Evolutionary conservation across 306 rosid genomes (phyloP).

Genomic region (Abrus pulchellus): DNA sequence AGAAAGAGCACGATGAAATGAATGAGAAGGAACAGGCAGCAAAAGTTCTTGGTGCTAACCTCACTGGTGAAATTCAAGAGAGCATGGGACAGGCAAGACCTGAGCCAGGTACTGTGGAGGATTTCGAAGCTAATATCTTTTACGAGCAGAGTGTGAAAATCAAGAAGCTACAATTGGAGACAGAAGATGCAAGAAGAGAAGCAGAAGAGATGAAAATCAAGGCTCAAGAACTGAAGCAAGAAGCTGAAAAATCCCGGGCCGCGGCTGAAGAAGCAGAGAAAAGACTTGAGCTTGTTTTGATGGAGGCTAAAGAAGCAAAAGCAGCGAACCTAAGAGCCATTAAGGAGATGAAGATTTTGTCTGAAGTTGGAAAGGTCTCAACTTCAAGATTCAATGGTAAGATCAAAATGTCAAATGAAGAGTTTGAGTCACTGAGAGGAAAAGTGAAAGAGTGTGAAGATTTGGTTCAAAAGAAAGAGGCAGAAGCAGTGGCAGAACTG

Average conservation of each 20-base stretch:
- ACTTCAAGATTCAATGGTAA: slow-evolving; percentile 47
- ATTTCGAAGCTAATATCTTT: slow-evolving; percentile 29
- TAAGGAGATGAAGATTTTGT: slow-evolving; percentile 58
- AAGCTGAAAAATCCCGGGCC: slow-evolving; percentile 54
- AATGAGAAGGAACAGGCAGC: slow-evolving; percentile 52
- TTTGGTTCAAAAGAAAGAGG: slow-evolving; percentile 64
- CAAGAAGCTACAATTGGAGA: slow-evolving; percentile 55
- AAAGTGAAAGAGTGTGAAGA: slow-evolving; percentile 61
- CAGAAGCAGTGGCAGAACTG: slow-evolving; percentile 53
- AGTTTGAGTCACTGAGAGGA: slow-evolving; percentile 59
- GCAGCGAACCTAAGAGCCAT: slow-evolving; percentile 67
- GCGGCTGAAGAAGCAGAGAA: slow-evolving; percentile 60
- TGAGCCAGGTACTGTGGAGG: slow-evolving; percentile 30
- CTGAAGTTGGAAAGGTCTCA: slow-evolving; percentile 43
- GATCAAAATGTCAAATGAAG: slow-evolving; percentile 61
- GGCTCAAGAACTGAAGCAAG: slow-evolving; percentile 57
- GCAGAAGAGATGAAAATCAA: slow-evolving; percentile 62
- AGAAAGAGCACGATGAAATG: slow-evolving; percentile 53
- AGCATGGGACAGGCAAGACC: slow-evolving; percentile 41
- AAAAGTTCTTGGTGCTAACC: slow-evolving; percentile 52
- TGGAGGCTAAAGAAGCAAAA: slow-evolving; percentile 70
- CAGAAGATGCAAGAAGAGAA: slow-evolving; percentile 61
- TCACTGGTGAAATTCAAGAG: slow-evolving; percentile 45
- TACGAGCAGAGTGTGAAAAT: slow-evolving; percentile 48
- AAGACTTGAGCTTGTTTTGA: slow-evolving; percentile 53